A percentile compares a stretch with the other conserved stretches of the same genome.
phyloP scores from a whole-genome alignment of 306 rosid species.

The Lagenaria siceraria region DNA sequence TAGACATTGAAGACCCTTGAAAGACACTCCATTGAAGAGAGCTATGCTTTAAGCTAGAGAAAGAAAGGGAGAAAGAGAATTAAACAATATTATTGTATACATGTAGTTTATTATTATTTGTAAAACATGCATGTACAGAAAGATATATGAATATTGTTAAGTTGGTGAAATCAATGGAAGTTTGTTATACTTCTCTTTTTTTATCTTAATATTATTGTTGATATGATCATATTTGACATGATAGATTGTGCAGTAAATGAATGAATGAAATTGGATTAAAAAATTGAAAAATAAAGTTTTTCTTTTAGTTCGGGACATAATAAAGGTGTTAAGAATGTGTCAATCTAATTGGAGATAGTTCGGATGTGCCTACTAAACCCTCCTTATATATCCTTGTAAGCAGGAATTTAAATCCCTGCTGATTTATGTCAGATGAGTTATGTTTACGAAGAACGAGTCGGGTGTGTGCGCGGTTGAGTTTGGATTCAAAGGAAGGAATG shows the following conservation, averaged over 20 bases:
- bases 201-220: not conserved
- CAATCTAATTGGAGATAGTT: no score
- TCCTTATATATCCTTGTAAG: no score
- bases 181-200: not conserved
- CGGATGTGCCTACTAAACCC: no score
- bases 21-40: not conserved
- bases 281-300: not conserved
- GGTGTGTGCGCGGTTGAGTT: not conserved
- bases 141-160: not conserved
- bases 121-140: constrained; percentile 7
- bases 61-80: not conserved
- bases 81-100: not conserved
- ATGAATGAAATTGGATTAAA: not conserved
- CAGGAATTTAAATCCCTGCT: no score
- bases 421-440: no score
- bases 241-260: not conserved
- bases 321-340: no score
- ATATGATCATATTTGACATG: not conserved
- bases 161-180: constrained; percentile 1
- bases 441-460: not conserved
- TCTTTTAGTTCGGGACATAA: no score
- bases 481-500: not conserved
- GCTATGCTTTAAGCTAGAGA: not conserved
- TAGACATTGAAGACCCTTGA: not conserved
- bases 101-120: not conserved